Percentiles rank a stretch among this genome's conserved stretches.
phyloP scores from a whole-genome alignment of 2,329 filamentous ascomycete species.

The Tolypocladium album region DNA sequence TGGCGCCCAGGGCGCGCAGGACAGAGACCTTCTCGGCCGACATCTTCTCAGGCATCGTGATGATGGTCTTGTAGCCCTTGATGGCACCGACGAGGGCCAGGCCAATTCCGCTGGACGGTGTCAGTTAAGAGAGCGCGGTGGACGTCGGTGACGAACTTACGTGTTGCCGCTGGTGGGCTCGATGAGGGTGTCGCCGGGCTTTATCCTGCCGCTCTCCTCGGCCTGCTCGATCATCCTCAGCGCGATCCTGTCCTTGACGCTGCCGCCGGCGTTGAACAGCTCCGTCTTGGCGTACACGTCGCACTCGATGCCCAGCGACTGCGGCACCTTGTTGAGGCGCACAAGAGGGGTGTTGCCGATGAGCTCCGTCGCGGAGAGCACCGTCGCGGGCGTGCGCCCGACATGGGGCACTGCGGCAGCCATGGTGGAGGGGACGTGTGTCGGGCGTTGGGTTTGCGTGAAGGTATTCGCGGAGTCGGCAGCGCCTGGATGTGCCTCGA shows the following conservation, averaged over 20 bases:
- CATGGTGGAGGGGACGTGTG: conserved; percentile 4
- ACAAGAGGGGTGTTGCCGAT: conserved; percentile 97
- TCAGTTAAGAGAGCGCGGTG: conserved; percentile 11
- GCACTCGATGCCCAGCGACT: conserved; percentile 79
- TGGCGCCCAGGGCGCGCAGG: conserved; percentile 83
- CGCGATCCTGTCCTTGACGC: conserved; percentile 91
- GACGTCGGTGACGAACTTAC: conserved; percentile 20
- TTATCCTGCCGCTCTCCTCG: conserved; percentile 83
- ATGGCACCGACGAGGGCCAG: conserved; percentile 88
- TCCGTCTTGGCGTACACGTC: conserved; percentile 88
- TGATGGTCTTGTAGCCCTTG: conserved; percentile 97
- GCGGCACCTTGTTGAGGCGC: conserved; percentile 82
- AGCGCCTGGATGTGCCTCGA: not conserved
- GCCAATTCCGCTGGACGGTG: conserved; percentile 59
- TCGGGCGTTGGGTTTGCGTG: not conserved
- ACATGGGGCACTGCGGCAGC: conserved; percentile 16
- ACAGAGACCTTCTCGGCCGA: conserved; percentile 96
- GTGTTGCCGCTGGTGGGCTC: conserved; percentile 98
- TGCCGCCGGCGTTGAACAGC: conserved; percentile 88
- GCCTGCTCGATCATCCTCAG: conserved; percentile 96
- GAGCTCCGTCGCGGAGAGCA: conserved; percentile 64
- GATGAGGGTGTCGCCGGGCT: conserved; percentile 92
- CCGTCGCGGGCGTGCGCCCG: conserved; percentile 23
- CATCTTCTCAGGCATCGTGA: conserved; percentile 99
- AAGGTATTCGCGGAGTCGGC: not conserved